Evolutionary conservation across 768 basidiomycete species (phyloP), one percentile per base, ranked within the genome.

Genomic region (Jaapia argillacea): DNA sequence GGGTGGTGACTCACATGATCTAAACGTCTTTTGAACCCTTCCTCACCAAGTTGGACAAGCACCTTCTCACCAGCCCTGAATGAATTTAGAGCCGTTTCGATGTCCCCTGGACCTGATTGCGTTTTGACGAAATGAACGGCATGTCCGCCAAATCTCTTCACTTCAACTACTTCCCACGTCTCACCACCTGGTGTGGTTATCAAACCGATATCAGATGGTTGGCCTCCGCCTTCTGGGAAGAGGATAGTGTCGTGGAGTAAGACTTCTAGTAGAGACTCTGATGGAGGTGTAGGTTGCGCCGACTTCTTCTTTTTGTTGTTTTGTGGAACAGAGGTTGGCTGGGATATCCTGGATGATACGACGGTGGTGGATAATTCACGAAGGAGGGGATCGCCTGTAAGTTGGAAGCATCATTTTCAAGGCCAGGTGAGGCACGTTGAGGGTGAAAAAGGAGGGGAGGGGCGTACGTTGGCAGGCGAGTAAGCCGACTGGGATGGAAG

Each of bases 221-320:
- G 87, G 0, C 88, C 88, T 7, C 86, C 78, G 6, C 85, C 86
- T 60, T 88, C 85, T 0, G 87, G 86, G 56, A 88, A 89, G 38
- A 87, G 72, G 10, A 84, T 70, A 0, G 85, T 87, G 55, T 89
- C 87, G 41, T 82, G 78, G 36, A 87, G 62, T 41, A 79, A 67
- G 5, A 89, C 63, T 52, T 85, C 80, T 38, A 85, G 69, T 14
- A 80, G 59, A 2, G 77, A 70, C 26, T 60, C 61, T 1, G 64
- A 61, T 36, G 70, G 54, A n/a, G 61, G 55, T 13, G 74, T 70
- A 21, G 72, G 55, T 13, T 69, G 55, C 10, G 74, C 71, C n/a
- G 74, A 66, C 55, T 80, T 82, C 42, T 75, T 73, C 63, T 77
- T 79, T 42, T 56, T 45, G 48, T 56, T 57, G 31, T 47, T 51